Base-by-base conservation (phyloP, 495 filamentous ascomycete species). In the Tuber calosporum region DNA sequence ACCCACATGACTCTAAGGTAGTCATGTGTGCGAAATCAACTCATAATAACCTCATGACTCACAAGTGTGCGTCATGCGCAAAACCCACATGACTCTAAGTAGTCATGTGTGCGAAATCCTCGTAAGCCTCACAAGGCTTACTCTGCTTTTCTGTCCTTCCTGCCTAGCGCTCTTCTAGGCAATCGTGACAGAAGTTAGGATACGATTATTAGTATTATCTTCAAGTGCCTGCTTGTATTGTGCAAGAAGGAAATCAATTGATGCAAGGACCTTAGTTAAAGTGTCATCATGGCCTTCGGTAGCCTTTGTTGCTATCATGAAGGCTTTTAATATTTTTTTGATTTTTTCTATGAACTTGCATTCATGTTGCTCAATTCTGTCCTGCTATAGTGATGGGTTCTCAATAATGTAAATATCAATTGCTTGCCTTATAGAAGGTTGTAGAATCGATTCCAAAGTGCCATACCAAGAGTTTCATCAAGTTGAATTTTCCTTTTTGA, bases 201-300 rank as follows among this genome's bases (percentile, higher is more conserved):
- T n/a, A n/a, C n/a, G n/a, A n/a, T n/a, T n/a, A n/a, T n/a, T n/a
- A n/a, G n/a, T n/a, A n/a, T n/a, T n/a, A n/a, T n/a, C n/a, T n/a
- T n/a, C n/a, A n/a, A 66, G 34, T 42, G 38, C 40, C 7, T 30
- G 4, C 15, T 69, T 67, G 7, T n/a, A 58, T 42, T 42, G 41
- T 17, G 19, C 37, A 0, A 62, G 30, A 7, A 41, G 43, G 26
- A 62, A 72, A n/a, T 72, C 7, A 15, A 72, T 22, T 2, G 43
- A 66, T 22, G 48, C 26, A 30, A 72, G 39, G 0, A 72, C 30
- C n/a, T 72, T 45, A 22, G 43, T 72, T 17, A 72, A 39, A 22
- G 42, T 62, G 1, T 40, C 26, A 0, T 1, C 66, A 1, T 38
- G 9, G 9, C 20, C 70, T 72, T 72, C 48, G 0, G 30, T 72